These are phyloP conservation scores for Exophiala sp. DNA, from an alignment of 2,329 filamentous ascomycete genomes.

Conservation along the genomic window DNA sequence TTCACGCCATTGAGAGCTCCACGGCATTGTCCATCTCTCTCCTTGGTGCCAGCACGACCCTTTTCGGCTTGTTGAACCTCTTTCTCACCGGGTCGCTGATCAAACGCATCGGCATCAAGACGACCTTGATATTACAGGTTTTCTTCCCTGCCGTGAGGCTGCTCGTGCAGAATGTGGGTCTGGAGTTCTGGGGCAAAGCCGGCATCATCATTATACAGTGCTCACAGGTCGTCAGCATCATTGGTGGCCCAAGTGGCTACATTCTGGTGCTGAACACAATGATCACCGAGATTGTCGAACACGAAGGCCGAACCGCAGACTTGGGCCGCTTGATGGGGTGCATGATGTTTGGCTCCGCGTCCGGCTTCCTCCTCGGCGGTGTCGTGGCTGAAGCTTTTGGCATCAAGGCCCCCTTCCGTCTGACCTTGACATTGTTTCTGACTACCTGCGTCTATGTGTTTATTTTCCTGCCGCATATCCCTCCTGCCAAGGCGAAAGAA, in stretches of 20 bases:
- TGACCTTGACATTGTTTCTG: conserved; percentile 54
- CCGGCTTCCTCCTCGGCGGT: conserved; percentile 61
- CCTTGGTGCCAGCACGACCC: conserved; percentile 60
- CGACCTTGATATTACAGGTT: conserved; percentile 57
- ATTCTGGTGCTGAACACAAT: conserved; percentile 64
- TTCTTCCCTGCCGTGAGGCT: conserved; percentile 60
- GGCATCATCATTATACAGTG: conserved; percentile 65
- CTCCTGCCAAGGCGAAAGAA: conserved; percentile 31
- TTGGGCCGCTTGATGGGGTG: conserved; percentile 61
- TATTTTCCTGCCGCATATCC: conserved; percentile 46
- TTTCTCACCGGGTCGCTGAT: conserved; percentile 63
- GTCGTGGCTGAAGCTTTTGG: conserved; percentile 58
- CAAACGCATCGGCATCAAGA: conserved; percentile 59
- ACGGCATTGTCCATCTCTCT: conserved; percentile 61
- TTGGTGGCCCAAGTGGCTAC: conserved; percentile 65
- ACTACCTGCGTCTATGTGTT: conserved; percentile 39
- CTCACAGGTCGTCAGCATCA: conserved; percentile 61
- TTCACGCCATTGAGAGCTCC: conserved; percentile 57
- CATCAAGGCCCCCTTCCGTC: conserved; percentile 59
- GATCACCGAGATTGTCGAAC: conserved; percentile 58
- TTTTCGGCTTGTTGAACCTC: conserved; percentile 62
- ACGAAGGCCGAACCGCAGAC: conserved; percentile 55
- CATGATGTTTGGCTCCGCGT: conserved; percentile 60
- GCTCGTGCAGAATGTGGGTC: conserved; percentile 58
- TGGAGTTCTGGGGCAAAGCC: conserved; percentile 52